These are phyloP conservation scores for Metarhizium sp. DNA, from an alignment of 2,329 filamentous ascomycete genomes.

Conservation along the genomic window DNA sequence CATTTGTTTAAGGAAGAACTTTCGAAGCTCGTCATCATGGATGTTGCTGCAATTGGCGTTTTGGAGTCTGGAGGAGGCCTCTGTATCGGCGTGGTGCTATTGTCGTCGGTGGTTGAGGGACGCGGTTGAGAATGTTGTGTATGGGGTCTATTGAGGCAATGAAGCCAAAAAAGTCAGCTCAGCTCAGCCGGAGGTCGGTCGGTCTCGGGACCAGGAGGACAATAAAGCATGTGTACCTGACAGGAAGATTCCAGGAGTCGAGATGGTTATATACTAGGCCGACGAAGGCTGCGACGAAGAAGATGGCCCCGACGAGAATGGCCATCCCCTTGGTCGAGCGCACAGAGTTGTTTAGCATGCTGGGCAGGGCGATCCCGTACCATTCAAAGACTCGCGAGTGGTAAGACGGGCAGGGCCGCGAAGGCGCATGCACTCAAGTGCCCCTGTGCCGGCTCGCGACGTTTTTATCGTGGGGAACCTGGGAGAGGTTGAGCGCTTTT, in stretches of 20 bases:
- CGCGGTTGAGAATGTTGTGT: background rate
- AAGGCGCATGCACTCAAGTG: background rate
- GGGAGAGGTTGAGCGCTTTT: background rate
- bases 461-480: background rate
- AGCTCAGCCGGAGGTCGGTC: background rate
- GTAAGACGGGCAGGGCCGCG: background rate
- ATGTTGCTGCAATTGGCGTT: background rate
- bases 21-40: slow-evolving; percentile 13
- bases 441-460: background rate
- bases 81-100: background rate
- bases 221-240: slow-evolving; percentile 9
- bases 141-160: background rate
- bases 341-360: slow-evolving; percentile 19
- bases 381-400: background rate
- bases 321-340: slow-evolving; percentile 21
- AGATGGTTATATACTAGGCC: slow-evolving; percentile 24
- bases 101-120: background rate
- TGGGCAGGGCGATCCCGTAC: background rate
- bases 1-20: slow-evolving; percentile 23
- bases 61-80: background rate
- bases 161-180: background rate
- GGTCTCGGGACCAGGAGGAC: background rate
- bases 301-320: slow-evolving; percentile 18
- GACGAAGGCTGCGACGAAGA: slow-evolving; percentile 22
- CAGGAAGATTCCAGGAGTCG: slow-evolving; percentile 16